Evolutionary conservation across 305 asterid genomes (phyloP), one percentile per base, ranked within the genome.

Genomic region (Euphrasia arctica): DNA sequence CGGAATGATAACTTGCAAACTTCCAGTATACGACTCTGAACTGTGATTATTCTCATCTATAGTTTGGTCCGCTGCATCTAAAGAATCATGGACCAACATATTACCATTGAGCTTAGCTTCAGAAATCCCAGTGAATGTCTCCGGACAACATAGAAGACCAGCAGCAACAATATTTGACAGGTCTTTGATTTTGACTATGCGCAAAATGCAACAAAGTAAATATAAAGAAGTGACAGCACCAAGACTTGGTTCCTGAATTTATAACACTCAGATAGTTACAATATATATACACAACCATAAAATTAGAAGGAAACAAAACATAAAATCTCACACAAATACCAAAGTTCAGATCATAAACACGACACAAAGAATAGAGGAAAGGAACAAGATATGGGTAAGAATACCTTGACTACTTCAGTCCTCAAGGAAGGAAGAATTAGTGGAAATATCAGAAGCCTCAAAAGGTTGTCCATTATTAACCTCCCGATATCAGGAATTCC

Each of bases 401-500:
- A 70, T 75, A 80, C 93, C 70, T 79, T 73, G 70, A 71, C 79
- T 45, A 70, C 80, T 74, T 67, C 87, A 61, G 55, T 76, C 83
- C 84, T 77, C 83, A 93, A 76, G 39, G 99, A 93, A 80, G 97
- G 99, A 78, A 93, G 88, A 70, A 93, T 72, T 58, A 84, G 73
- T 28, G 99, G 99, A 76, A 93, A 77, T 77, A 93, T 80, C 79
- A 93, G 74, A 77, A 79, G 89, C 80, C 80, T 85, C 87, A 93
- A 81, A 63, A 85, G 75, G 67, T 74, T 83, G 82, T 88, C 96
- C 76, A 90, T 91, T 70, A 93, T 88, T 58, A 93, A 80, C 83
- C 78, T 86, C 82, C 96, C 99, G 72, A 93, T 84, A 75, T 90
- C 96, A 68, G 99, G 99, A 74, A 93, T 93, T 73, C 99, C 99